These are phyloP conservation scores for Dendrocalamus latiflorus DNA, from an alignment of 202 grass and related monocot species.

Conservation along the genomic window DNA sequence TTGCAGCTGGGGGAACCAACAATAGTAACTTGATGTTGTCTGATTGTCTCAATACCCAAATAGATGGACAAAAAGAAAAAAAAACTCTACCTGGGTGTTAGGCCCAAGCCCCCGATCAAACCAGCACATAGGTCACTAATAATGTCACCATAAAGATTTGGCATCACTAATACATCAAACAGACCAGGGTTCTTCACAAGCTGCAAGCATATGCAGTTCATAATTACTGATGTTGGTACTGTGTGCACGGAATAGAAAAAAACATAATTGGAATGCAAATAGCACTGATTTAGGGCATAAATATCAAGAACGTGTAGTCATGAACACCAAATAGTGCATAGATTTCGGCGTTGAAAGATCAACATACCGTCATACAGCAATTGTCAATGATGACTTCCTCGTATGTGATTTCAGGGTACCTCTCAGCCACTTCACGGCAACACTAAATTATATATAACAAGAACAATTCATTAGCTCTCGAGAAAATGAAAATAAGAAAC, in stretches of 20 bases:
- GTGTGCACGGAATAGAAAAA: no score
- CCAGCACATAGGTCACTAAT: conserved; percentile 97
- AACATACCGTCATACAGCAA: conserved; percentile 93
- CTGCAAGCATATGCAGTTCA: conserved; percentile 44
- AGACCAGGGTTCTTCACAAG: conserved; percentile 85
- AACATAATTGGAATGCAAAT: no score
- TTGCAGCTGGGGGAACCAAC: no score
- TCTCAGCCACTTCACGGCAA: conserved; percentile 93
- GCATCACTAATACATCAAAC: conserved; percentile 98
- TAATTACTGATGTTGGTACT: neutral
- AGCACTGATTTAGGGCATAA: neutral
- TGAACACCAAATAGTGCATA: neutral
- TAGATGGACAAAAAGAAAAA: neutral
- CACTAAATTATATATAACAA: conserved; percentile 52
- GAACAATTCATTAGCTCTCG: conserved; percentile 2
- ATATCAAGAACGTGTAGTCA: neutral
- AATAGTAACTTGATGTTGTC: no score
- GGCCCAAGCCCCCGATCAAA: conserved; percentile 83
- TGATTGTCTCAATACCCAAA: no score
- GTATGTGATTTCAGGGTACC: conserved; percentile 86
- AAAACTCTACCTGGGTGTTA: conserved; percentile 82
- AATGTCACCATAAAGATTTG: conserved; percentile 97
- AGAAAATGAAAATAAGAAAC: conserved; percentile 4
- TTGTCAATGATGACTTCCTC: conserved; percentile 99
- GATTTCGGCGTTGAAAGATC: neutral